Evolutionary conservation across 2,329 filamentous ascomycete species (phyloP).

Genomic region (Celoporthe dispersa): DNA sequence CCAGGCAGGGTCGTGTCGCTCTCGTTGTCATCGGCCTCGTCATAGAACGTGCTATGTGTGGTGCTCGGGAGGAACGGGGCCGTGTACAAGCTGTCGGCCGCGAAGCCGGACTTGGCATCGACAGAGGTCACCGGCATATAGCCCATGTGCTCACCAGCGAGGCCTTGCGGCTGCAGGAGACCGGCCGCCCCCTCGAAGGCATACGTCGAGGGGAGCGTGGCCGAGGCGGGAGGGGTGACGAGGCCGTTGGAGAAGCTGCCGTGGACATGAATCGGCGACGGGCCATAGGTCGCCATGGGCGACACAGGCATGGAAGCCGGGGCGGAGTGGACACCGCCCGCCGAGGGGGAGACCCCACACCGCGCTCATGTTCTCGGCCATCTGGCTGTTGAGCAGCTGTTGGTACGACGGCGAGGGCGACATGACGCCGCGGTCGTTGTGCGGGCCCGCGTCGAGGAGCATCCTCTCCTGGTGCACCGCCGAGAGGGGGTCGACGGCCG

Average conservation of each 20-base stretch:
- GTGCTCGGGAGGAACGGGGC: slow-evolving; percentile 36
- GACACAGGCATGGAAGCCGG: slow-evolving; percentile 28
- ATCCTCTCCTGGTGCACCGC: slow-evolving; percentile 58
- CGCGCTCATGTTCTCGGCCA: slow-evolving; percentile 61
- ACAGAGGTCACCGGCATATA: slow-evolving; percentile 43
- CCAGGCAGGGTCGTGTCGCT: slow-evolving; percentile 29
- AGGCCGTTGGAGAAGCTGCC: slow-evolving; percentile 58
- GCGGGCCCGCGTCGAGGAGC: slow-evolving; percentile 39
- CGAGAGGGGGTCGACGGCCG: slow-evolving; percentile 63
- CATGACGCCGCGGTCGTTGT: slow-evolving; percentile 50
- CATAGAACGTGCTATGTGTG: slow-evolving; percentile 22
- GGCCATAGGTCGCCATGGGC: slow-evolving; percentile 24
- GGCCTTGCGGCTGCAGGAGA: slow-evolving; percentile 33
- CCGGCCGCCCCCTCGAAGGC: slow-evolving; percentile 45
- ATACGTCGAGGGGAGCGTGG: slow-evolving; percentile 53
- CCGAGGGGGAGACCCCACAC: slow-evolving; percentile 42
- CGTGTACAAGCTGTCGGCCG: slow-evolving; percentile 30
- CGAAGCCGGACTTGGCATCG: slow-evolving; percentile 38
- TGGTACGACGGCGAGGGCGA: slow-evolving; percentile 55
- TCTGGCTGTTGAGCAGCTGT: slow-evolving; percentile 58
- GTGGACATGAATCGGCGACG: slow-evolving; percentile 44
- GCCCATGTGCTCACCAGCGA: slow-evolving; percentile 40
- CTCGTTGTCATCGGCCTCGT: slow-evolving; percentile 28
- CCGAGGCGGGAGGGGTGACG: slow-evolving; percentile 61
- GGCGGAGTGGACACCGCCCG: slow-evolving; percentile 20